phyloP scores from a whole-genome alignment of 2,329 filamentous ascomycete species.

The Nemania abortiva region DNA sequence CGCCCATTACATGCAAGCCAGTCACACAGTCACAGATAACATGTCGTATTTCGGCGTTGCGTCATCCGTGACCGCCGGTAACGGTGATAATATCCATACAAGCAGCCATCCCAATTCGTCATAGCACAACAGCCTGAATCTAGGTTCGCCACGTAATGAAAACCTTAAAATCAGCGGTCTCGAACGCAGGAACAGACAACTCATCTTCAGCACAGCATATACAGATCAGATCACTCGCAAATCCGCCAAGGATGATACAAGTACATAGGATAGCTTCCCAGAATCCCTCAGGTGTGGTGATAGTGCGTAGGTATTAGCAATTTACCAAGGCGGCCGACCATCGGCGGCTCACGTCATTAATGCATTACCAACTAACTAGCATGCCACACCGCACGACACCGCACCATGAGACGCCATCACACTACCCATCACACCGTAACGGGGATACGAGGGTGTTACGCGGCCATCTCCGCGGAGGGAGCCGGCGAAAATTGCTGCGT shows the following conservation, averaged over 20 bases:
- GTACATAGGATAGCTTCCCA: too few relatives aligned
- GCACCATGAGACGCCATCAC: background rate
- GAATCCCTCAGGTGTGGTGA: too few relatives aligned
- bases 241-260: background rate
- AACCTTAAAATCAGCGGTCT: slow-evolving; percentile 7
- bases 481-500: background rate
- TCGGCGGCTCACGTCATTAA: slow-evolving; percentile 28
- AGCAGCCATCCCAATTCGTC: background rate
- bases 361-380: background rate
- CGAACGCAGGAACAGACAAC: background rate
- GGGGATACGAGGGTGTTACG: background rate
- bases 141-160: slow-evolving; percentile 24
- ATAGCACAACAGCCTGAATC: background rate
- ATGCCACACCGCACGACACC: slow-evolving; percentile 4
- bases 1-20: too few relatives aligned
- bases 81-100: slow-evolving; percentile 8
- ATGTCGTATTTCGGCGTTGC: background rate
- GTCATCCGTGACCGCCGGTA: slow-evolving; percentile 11
- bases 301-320: background rate
- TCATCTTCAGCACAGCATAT: background rate
- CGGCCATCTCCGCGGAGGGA: slow-evolving; percentile 34
- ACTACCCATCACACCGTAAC: slow-evolving; percentile 7
- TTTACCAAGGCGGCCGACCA: slow-evolving; percentile 6
- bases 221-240: background rate
- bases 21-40: background rate